A percentile compares a stretch with the other conserved stretches of the same genome.
Conservation (phyloP, 2,329 filamentous ascomycete species). For the Pseudogymnoascus sp. region DNA sequence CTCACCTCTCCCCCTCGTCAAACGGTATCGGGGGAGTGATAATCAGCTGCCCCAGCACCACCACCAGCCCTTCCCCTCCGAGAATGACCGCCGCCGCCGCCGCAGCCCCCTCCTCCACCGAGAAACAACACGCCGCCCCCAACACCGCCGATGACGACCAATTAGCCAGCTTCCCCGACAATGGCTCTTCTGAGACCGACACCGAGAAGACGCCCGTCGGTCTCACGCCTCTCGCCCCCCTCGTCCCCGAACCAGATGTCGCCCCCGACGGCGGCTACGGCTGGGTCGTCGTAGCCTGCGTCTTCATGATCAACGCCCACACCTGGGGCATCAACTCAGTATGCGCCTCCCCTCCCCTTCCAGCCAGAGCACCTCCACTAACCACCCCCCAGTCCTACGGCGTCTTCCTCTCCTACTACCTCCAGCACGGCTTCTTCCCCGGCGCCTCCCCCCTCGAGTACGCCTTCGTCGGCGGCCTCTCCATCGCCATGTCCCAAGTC, state of each 20-base stretch:
- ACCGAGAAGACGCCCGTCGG: background rate
- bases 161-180: background rate
- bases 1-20: no score
- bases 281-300: slow-evolving; percentile 16
- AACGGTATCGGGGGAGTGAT: background rate
- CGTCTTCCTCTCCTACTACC: slow-evolving; percentile 49
- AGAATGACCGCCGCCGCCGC: background rate
- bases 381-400: slow-evolving; percentile 32
- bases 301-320: slow-evolving; percentile 15
- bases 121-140: background rate
- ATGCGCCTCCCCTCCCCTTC: slow-evolving; percentile 8
- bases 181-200: background rate
- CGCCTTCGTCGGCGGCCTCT: slow-evolving; percentile 64
- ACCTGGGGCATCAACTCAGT: slow-evolving; percentile 32
- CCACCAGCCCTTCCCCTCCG: background rate
- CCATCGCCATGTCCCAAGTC: slow-evolving; percentile 55
- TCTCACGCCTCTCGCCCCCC: background rate
- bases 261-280: slow-evolving; percentile 43
- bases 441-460: slow-evolving; percentile 51
- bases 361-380: no score
- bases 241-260: background rate
- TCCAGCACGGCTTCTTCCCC: slow-evolving; percentile 42
- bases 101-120: background rate
- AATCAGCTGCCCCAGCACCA: background rate
- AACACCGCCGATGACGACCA: background rate